phyloP scores from a whole-genome alignment of 2,329 filamentous ascomycete species.

The Geosmithia flava region DNA sequence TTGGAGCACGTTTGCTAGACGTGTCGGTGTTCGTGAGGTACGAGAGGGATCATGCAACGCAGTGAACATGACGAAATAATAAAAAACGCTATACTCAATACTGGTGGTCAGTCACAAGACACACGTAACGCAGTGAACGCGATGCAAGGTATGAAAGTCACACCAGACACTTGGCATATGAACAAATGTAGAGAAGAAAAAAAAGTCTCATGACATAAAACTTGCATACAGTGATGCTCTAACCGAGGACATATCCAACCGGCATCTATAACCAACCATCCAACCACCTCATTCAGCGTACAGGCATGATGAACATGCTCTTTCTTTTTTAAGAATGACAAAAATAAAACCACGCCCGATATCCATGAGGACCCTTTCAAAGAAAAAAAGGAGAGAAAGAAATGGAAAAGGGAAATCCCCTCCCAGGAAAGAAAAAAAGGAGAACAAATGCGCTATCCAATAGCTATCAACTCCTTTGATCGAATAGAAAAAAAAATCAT shows the following conservation, averaged over 20 bases:
- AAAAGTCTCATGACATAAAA: neutral
- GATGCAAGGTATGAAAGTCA: too few relatives aligned
- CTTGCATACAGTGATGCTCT: neutral
- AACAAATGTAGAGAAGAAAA: too few relatives aligned
- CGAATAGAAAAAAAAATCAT: neutral
- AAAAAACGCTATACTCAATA: neutral
- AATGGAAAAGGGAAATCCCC: neutral
- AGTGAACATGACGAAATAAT: neutral
- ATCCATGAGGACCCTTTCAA: neutral
- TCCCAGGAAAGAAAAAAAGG: neutral
- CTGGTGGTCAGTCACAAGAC: too few relatives aligned
- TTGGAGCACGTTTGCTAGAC: conserved; percentile 60
- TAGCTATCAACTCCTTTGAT: neutral
- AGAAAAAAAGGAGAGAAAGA: neutral
- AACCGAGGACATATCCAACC: neutral
- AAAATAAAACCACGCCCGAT: neutral
- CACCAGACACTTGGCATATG: too few relatives aligned
- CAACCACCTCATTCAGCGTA: neutral
- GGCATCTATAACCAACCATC: neutral
- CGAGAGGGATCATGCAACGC: too few relatives aligned
- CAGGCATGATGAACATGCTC: neutral
- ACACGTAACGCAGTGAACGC: too few relatives aligned
- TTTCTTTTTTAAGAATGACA: too few relatives aligned
- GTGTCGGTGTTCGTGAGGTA: too few relatives aligned
- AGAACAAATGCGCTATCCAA: too few relatives aligned